These are phyloP conservation scores for Penicillium dipodomyicola DNA, from an alignment of 495 filamentous ascomycete species.

Conservation along the genomic window DNA sequence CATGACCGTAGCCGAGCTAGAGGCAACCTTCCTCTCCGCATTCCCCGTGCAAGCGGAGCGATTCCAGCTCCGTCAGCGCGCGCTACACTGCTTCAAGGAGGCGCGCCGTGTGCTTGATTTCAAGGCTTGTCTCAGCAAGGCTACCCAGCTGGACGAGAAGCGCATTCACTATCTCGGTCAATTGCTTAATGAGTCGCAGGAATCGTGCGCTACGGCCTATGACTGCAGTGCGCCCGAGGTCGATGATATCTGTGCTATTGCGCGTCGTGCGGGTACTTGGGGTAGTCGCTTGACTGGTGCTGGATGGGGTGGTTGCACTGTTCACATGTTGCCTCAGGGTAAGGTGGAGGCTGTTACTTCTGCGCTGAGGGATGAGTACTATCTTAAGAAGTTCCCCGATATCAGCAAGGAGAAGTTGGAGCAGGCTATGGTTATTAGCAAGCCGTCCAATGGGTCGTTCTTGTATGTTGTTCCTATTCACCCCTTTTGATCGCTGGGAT, in stretches of 20 bases:
- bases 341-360: constrained; percentile 78
- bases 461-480: constrained; percentile 33
- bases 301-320: constrained; percentile 94
- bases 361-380: constrained; percentile 79
- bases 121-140: constrained; percentile 61
- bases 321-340: constrained; percentile 84
- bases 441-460: constrained; percentile 59
- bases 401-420: constrained; percentile 70
- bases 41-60: constrained; percentile 84
- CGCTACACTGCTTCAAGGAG: constrained; percentile 86
- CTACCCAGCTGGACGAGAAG: constrained; percentile 51
- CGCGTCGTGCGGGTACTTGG: constrained; percentile 71
- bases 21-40: constrained; percentile 69
- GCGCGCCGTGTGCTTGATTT: constrained; percentile 84
- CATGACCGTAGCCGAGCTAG: constrained; percentile 66
- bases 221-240: constrained; percentile 90
- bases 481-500: background rate
- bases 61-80: constrained; percentile 86
- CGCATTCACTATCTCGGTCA: constrained; percentile 72
- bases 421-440: constrained; percentile 83
- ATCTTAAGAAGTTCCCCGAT: constrained; percentile 65
- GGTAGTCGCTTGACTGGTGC: constrained; percentile 89
- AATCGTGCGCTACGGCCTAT: constrained; percentile 77
- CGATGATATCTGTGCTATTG: constrained; percentile 80
- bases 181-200: constrained; percentile 85